phyloP scores from a whole-genome alignment of 1,284 basidiomycete species.

The Spongispora temasekensis region DNA sequence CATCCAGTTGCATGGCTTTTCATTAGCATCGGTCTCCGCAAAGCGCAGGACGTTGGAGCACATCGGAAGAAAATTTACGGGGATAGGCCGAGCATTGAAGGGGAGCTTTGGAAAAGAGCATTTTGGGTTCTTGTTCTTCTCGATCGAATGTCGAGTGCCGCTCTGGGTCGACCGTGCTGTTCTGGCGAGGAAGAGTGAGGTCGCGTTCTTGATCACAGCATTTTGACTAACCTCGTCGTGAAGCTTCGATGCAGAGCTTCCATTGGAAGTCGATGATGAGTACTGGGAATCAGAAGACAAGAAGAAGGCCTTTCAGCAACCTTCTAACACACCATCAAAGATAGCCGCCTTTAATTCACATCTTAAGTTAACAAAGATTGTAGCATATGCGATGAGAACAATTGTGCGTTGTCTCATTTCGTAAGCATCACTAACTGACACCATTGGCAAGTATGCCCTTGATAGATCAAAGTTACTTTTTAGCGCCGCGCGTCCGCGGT shows the following conservation, averaged over 20 bases:
- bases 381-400: slow-evolving; percentile 69
- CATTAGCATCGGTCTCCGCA: slow-evolving; percentile 66
- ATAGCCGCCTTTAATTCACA: slow-evolving; percentile 67
- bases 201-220: background rate
- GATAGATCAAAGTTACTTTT: slow-evolving; percentile 60
- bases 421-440: slow-evolving; percentile 7
- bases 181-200: slow-evolving; percentile 80
- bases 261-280: slow-evolving; percentile 84
- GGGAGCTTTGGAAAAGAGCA: slow-evolving; percentile 78
- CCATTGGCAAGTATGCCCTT: slow-evolving; percentile 64
- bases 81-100: slow-evolving; percentile 47
- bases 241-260: slow-evolving; percentile 78
- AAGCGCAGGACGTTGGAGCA: slow-evolving; percentile 70
- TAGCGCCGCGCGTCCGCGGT: slow-evolving; percentile 50
- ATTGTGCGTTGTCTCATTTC: slow-evolving; percentile 47
- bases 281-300: slow-evolving; percentile 68
- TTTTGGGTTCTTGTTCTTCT: slow-evolving; percentile 72
- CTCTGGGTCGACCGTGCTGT: slow-evolving; percentile 70
- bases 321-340: slow-evolving; percentile 57
- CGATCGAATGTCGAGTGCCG: slow-evolving; percentile 64
- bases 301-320: slow-evolving; percentile 59
- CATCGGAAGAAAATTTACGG: slow-evolving; percentile 60
- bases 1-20: slow-evolving; percentile 67
- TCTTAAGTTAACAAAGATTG: slow-evolving; percentile 71
- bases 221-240: slow-evolving; percentile 11